Base-by-base conservation (phyloP, 2,329 filamentous ascomycete genomes). In the Xylariaceae sp. region DNA sequence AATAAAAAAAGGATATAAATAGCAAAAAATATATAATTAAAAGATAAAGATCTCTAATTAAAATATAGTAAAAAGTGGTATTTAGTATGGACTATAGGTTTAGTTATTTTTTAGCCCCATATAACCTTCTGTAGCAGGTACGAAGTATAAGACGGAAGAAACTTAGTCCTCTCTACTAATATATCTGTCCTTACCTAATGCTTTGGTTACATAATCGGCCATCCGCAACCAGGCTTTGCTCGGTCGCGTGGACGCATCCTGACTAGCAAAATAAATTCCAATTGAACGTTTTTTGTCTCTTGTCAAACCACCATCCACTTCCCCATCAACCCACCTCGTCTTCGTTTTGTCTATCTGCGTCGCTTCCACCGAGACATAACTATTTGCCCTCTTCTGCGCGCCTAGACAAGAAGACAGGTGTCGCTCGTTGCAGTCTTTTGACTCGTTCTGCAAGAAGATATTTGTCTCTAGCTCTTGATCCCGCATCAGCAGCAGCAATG, bases 401-500 rank as follows among this genome's bases (percentile, higher is more conserved):
- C n/a, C n/a, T n/a, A n/a, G n/a, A n/a, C n/a, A n/a, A n/a, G n/a
- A n/a, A n/a, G n/a, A n/a, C n/a, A 6, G 18, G 16, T 7, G 40
- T 19, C 41, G 18, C 18, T 3, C 41, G 10, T 7, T 16, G 18
- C 18, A 43, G 41, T 21, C 23, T 19, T 16, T 20, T 9, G 7
- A 20, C 7, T 7, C n/a, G n/a, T 20, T 54, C 40, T 54, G 43
- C 50, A 61, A 42, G 46, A 21, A 41, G 46, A 47, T 37, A 14
- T 40, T 37, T 40, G 40, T 50, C 20, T 44, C 42, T 56, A 20
- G 4, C 44, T 37, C 50, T 21, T 29, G 21, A 26, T 21, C 50
- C 49, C 40, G 37, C 48, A 51, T 50, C 62, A 60, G 52, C 61
- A 61, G 67, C 67, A 73, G 85, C 75, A 73, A 88, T 88, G 85